Base-by-base conservation (phyloP, 2,329 filamentous ascomycete genomes). In the Neophaeococcomyces mojaviensis region DNA sequence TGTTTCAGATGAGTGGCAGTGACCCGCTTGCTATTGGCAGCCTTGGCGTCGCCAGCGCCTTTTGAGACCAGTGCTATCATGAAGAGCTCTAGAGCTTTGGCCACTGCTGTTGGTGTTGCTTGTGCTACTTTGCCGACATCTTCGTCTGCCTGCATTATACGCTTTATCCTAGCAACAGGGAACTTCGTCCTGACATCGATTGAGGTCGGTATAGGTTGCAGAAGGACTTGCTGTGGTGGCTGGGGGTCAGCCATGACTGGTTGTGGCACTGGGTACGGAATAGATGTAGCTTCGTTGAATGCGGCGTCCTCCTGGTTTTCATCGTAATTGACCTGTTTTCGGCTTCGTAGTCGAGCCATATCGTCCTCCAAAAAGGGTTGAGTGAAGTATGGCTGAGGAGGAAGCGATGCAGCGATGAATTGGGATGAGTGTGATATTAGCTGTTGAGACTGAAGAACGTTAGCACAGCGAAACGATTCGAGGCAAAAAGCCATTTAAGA, bases 61-160 rank as follows among this genome's bases (percentile, higher is more conserved):
- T 89, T 90, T 22, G 82, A 82, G 51, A 97, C 90, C 47, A 98
- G 76, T 34, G 87, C 83, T 52, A 97, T 88, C 92, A 98, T 98
- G 64, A 98, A 98, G 7, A 98, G 76, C 68, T 98, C 92, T 5
- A 98, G 76, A 13, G 92, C 92, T 71, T 96, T 96, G 56, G 87
- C 87, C 36, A 97, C 90, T 20, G 90, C 92, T 47, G 95, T 94
- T 13, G 90, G 90, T 1, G 92, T 96, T 51, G 97, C 92, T 67
- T 98, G 92, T 3, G 92, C 89, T 8, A 98, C 92, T 69, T 98
- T 98, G 51, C 92, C 92, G 0, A 98, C 89, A 64, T 98, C 92
- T 62, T 98, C 92, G 61, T 98, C 92, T 9, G 90, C 90, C 68
- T 98, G 92, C 92, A 98, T 97, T 60, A 98, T 97, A 42, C 92